Evolutionary conservation across 1,284 basidiomycete genomes (phyloP).

Genomic region (Leccinum pachyderme): DNA sequence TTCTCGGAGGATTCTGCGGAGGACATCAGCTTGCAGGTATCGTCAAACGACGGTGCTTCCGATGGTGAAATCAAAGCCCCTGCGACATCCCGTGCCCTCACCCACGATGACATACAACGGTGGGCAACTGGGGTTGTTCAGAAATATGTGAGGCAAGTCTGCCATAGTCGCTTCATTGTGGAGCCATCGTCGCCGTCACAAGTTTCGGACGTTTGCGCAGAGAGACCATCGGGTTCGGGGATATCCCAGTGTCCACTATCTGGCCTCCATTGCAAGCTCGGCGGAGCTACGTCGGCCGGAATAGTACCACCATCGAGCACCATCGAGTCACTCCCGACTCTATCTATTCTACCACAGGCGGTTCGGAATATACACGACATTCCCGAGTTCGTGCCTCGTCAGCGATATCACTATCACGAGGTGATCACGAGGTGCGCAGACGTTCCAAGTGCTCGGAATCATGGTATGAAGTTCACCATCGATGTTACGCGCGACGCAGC

Average conservation of each 20-base stretch:
- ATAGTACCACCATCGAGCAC: neutral
- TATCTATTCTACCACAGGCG: neutral
- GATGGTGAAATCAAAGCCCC: slow-evolving; percentile 11
- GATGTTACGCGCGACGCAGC: slow-evolving; percentile 17
- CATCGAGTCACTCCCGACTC: neutral
- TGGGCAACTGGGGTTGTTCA: slow-evolving; percentile 29
- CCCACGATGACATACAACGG: slow-evolving; percentile 25
- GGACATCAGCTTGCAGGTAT: slow-evolving; percentile 25
- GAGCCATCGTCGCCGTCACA: slow-evolving; percentile 28
- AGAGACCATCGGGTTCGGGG: slow-evolving; percentile 24
- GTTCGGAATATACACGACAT: slow-evolving; percentile 18
- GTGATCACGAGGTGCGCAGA: neutral
- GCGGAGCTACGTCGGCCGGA: neutral
- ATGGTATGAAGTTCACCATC: neutral
- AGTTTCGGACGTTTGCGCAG: slow-evolving; percentile 29
- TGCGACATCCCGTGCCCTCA: slow-evolving; percentile 15
- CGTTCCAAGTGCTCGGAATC: neutral
- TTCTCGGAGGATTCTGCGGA: slow-evolving; percentile 20
- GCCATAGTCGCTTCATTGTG: slow-evolving; percentile 6
- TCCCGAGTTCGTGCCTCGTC: slow-evolving; percentile 32
- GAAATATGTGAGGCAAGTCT: slow-evolving; percentile 24
- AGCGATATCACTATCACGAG: slow-evolving; percentile 3
- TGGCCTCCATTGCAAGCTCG: slow-evolving; percentile 28
- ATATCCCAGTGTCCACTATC: slow-evolving; percentile 44
- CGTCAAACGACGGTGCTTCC: slow-evolving; percentile 12